Evolutionary conservation across 805 yeast genomes (phyloP).

Genomic region (Kodamaea laetipori): DNA sequence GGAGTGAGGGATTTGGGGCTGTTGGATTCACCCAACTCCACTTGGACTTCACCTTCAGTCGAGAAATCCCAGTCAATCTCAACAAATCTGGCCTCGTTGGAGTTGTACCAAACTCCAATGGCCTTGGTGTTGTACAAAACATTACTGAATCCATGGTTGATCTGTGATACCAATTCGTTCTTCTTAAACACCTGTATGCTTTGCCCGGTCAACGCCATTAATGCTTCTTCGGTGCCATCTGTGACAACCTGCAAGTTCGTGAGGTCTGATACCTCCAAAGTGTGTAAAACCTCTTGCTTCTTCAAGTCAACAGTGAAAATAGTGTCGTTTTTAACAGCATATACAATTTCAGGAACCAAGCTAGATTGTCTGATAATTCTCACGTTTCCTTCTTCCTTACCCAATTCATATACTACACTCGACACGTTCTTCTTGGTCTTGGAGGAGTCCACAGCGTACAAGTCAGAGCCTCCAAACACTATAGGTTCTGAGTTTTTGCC

Average conservation of each 20-base stretch:
- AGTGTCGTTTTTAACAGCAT: neutral
- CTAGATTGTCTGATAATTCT: neutral
- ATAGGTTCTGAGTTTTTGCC: conserved; percentile 17
- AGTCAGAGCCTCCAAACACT: conserved; percentile 20
- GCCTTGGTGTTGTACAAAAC: conserved; percentile 37
- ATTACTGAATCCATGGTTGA: conserved; percentile 20
- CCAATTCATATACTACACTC: neutral
- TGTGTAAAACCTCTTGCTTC: neutral
- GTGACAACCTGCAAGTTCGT: conserved; percentile 26
- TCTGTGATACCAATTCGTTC: neutral
- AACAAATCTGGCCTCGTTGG: conserved; percentile 29
- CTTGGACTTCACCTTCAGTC: conserved; percentile 16
- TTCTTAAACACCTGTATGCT: conserved; percentile 33
- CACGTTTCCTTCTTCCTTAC: neutral
- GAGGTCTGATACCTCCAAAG: conserved; percentile 23
- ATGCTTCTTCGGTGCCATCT: conserved; percentile 19
- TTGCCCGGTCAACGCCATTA: conserved; percentile 32
- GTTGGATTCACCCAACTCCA: conserved; percentile 10
- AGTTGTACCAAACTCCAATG: conserved; percentile 44
- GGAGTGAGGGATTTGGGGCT: neutral
- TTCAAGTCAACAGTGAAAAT: conserved; percentile 2
- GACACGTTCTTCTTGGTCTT: conserved; percentile 18
- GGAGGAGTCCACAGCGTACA: conserved; percentile 32
- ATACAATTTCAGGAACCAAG: neutral
- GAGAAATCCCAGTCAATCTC: conserved; percentile 18